A percentile compares a stretch with the other conserved stretches of the same genome.
phyloP scores from a whole-genome alignment of 2,329 filamentous ascomycete genomes.

The Amesomyces nigricolor region DNA sequence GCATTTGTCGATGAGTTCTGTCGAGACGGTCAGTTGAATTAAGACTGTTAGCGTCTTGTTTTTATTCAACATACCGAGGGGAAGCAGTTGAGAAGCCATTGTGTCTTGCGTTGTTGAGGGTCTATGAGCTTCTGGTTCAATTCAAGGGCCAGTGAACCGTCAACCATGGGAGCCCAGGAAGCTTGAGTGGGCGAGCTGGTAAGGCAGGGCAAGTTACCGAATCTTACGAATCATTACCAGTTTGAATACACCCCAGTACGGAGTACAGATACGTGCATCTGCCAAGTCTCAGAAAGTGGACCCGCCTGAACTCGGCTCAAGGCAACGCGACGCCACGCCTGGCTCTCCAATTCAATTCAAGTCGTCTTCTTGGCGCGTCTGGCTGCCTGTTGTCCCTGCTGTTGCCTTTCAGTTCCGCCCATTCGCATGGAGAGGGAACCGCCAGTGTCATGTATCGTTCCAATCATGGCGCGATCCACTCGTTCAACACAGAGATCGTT shows the following conservation, averaged over 20 bases:
- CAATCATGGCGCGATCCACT: slow-evolving; percentile 22
- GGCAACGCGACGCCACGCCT: background rate
- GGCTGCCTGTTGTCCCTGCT: slow-evolving; percentile 6
- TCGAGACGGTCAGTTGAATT: background rate
- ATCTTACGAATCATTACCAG: background rate
- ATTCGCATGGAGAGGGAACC: background rate
- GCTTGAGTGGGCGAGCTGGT: too few species aligned
- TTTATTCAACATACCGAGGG: slow-evolving; percentile 20
- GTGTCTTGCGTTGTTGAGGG: slow-evolving; percentile 7
- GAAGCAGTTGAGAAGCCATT: slow-evolving; percentile 71
- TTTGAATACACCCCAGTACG: slow-evolving; percentile 11
- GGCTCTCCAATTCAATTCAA: background rate
- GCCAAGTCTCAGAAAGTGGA: too few species aligned
- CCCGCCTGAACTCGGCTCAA: background rate
- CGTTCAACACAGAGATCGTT: slow-evolving; percentile 2
- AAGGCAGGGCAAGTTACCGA: too few species aligned
- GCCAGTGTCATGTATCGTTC: slow-evolving; percentile 18
- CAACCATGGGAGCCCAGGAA: too few species aligned
- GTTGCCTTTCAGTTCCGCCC: background rate
- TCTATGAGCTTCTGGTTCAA: slow-evolving; percentile 4
- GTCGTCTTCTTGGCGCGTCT: slow-evolving; percentile 10
- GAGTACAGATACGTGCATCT: slow-evolving; percentile 5
- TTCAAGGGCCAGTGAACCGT: background rate
- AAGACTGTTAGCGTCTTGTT: background rate
- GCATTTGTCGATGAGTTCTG: slow-evolving; percentile 98